Base-by-base conservation (phyloP, 2,329 filamentous ascomycete species). In the Verticillium zaregamsianum region DNA sequence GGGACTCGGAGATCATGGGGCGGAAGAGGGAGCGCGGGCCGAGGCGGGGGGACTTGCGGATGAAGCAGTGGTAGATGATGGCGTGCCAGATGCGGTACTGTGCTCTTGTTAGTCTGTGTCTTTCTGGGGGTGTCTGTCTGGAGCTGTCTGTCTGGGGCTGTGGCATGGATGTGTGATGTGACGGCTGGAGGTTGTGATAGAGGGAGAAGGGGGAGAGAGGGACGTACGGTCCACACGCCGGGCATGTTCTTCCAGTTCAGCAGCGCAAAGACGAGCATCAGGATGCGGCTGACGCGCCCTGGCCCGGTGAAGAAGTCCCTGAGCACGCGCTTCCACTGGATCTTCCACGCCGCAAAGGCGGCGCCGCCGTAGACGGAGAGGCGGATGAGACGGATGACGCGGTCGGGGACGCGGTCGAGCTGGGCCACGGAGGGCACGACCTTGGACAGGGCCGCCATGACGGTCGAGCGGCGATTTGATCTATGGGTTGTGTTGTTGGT, bases 241-340 rank as follows among this genome's bases (percentile, higher is more conserved):
- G 91, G 91, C 63, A 93, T 70, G 63, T 83, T 90, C 81, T 94
- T 94, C 77, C 89, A 80, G 73, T 93, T 94, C 54, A 85, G 68
- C 8, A 89, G 57, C 14, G 85, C 78, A 61, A 90, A 84, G 14
- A 84, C 58, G 15, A 89, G 68, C 62, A 85, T 72, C 61, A 84
- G 59, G 61, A 86, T 78, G 5, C 84, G 80, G 65, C 79, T 83
- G 6, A 77, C 80, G 59, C 82, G 77, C 3, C 83, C 84, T 0
- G 84, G 83, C 0, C 83, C 84, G 0, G 80, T 84, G 63, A 83
- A 72, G 69, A 86, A 86, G 32, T 73, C 66, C 59, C 71, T 69
- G 12, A 80, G 63, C 25, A 77, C 63, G 2, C 65, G 65, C 17
- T 67, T 66, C 74, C 79, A 80, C 67, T 84, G 74, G 62, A 80